These are phyloP conservation scores for Arachis hypogaea DNA, from an alignment of 306 rosid species.

Conservation along the genomic window DNA sequence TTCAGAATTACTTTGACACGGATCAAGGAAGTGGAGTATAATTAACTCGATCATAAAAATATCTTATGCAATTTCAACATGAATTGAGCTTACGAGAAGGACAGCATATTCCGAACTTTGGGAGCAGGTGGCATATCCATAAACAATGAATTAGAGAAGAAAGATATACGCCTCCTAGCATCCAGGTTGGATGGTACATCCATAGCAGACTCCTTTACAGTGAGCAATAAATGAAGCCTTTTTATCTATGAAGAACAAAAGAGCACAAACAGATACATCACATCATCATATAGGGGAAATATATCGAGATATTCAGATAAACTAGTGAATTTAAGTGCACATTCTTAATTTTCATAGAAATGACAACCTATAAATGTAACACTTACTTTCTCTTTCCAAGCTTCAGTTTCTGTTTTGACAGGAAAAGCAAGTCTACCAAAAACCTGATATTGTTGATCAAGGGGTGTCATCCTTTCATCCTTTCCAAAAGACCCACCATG, in stretches of 20 bases:
- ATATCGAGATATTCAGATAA: background rate
- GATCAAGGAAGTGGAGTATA: background rate
- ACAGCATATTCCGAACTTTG: slow-evolving; percentile 91
- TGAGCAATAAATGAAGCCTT: slow-evolving; percentile 89
- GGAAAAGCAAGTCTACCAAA: slow-evolving; percentile 74
- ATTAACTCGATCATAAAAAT: background rate
- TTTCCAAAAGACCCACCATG: slow-evolving; percentile 66
- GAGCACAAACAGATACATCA: slow-evolving; percentile 29
- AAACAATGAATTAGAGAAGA: slow-evolving; percentile 93
- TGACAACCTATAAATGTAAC: slow-evolving; percentile 9
- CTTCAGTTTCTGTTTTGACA: slow-evolving; percentile 63
- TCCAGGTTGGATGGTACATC: slow-evolving; percentile 97
- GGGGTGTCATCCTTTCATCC: slow-evolving; percentile 72
- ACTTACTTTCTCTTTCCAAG: slow-evolving; percentile 90
- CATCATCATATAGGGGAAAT: slow-evolving; percentile 24
- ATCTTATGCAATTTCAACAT: slow-evolving; percentile 5
- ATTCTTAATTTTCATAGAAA: background rate
- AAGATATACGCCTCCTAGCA: slow-evolving; percentile 91
- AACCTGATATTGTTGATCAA: slow-evolving; percentile 64
- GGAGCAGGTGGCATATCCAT: slow-evolving; percentile 98
- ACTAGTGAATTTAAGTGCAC: slow-evolving; percentile 4
- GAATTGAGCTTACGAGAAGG: slow-evolving; percentile 82
- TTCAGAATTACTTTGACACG: background rate
- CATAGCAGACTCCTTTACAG: slow-evolving; percentile 97
- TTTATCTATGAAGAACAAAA: slow-evolving; percentile 61